These are phyloP conservation scores for Pholiota conissans DNA, from an alignment of 768 basidiomycete species.

Conservation along the genomic window DNA sequence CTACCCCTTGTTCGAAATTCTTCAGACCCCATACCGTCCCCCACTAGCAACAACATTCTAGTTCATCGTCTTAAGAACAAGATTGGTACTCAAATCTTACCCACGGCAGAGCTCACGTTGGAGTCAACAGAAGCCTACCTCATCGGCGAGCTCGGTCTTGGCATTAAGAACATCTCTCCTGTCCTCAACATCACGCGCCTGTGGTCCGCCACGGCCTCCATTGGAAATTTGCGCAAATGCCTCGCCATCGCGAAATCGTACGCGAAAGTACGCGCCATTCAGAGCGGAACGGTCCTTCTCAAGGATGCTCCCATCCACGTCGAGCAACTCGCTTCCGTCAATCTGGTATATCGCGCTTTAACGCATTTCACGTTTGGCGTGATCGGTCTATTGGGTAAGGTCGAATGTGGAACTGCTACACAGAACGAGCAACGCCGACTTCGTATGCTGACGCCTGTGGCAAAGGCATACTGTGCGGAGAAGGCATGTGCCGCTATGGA, in stretches of 20 bases:
- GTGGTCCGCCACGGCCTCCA: constrained; percentile 57
- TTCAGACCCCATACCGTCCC: constrained; percentile 38
- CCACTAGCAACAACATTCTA: constrained; percentile 63
- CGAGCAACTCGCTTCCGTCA: constrained; percentile 59
- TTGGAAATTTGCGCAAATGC: constrained; percentile 60
- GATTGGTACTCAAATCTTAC: constrained; percentile 71
- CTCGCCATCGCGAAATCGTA: constrained; percentile 68
- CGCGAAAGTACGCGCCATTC: constrained; percentile 57
- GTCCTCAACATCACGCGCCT: constrained; percentile 79
- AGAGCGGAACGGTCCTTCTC: constrained; percentile 49
- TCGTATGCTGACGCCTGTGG: constrained; percentile 65
- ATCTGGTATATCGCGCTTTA: constrained; percentile 64
- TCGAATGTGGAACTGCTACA: constrained; percentile 54
- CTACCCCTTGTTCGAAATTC: constrained; percentile 49
- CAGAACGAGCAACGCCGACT: constrained; percentile 51
- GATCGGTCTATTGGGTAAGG: constrained; percentile 57
- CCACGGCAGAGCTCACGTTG: constrained; percentile 74
- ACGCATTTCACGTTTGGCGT: constrained; percentile 63
- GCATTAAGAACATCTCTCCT: constrained; percentile 66
- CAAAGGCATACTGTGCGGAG: constrained; percentile 71
- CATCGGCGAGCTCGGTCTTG: constrained; percentile 56
- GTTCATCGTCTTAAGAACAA: constrained; percentile 80
- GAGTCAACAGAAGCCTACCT: constrained; percentile 61
- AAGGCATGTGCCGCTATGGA: constrained; percentile 65
- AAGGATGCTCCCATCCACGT: constrained; percentile 62